These are phyloP conservation scores for Trichomonas vaginalis DNA, from an alignment of 208 protist species.

Conservation along the genomic window DNA sequence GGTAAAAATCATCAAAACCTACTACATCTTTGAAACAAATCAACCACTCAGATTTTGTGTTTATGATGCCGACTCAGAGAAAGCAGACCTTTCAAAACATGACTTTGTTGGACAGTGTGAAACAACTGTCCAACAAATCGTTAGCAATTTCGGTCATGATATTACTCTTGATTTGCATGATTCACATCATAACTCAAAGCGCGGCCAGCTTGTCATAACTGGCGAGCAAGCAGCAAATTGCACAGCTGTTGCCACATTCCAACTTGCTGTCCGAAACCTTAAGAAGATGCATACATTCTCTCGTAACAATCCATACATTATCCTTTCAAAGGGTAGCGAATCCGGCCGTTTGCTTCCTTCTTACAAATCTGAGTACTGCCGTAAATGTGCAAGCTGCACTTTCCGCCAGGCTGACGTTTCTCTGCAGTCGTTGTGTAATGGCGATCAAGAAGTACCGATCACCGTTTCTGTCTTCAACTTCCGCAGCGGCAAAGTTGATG, in stretches of 20 bases:
- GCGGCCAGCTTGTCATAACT: neutral
- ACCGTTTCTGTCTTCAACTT: neutral
- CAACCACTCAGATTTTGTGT: neutral
- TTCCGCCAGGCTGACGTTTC: neutral
- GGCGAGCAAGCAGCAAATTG: neutral
- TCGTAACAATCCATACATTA: neutral
- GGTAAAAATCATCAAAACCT: neutral
- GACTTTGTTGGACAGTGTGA: constrained; percentile 1
- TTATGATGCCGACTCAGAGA: neutral
- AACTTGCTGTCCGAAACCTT: neutral
- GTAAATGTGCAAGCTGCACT: neutral
- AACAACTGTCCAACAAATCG: neutral
- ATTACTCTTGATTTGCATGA: too few relatives aligned
- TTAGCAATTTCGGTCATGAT: neutral
- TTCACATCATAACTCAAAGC: neutral
- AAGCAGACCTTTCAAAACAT: neutral
- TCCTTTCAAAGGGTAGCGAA: neutral
- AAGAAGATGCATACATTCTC: neutral
- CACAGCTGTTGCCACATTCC: neutral
- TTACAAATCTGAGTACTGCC: neutral
- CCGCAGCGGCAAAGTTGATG: neutral
- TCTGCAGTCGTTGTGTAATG: neutral
- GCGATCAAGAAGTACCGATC: neutral
- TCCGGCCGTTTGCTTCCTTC: neutral
- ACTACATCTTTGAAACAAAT: neutral